These are phyloP conservation scores for Excoecaria cochinchinensis DNA, from an alignment of 345 rosid genomes.

Conservation along the genomic window DNA sequence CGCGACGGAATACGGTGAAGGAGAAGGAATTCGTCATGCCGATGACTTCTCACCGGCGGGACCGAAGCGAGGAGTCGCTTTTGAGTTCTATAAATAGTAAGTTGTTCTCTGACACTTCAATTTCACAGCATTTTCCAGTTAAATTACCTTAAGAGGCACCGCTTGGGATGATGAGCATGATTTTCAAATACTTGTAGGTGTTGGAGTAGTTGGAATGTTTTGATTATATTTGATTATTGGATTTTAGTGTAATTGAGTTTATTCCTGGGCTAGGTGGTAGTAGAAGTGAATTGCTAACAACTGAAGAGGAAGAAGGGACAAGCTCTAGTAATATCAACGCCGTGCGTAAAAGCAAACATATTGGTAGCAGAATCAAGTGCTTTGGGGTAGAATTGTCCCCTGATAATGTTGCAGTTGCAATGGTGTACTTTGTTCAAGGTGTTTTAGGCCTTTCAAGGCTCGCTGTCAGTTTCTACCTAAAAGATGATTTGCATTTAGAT, in stretches of 20 bases:
- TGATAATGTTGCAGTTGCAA: conserved; percentile 86
- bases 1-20: conserved; percentile 5
- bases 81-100: conserved; percentile 48
- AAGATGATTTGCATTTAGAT: conserved; percentile 94
- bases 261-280: conserved; percentile 40
- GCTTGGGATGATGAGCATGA: not conserved
- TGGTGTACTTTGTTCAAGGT: conserved; percentile 99
- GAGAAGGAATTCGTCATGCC: conserved; percentile 19
- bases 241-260: conserved; percentile 7
- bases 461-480: conserved; percentile 87
- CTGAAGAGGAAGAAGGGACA: conserved; percentile 43
- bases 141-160: too few relatives aligned
- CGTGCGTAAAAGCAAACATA: conserved; percentile 38
- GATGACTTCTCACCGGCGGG: conserved; percentile 43
- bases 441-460: conserved; percentile 92
- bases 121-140: not conserved
- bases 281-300: conserved; percentile 47
- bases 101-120: not conserved
- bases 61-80: conserved; percentile 41
- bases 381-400: conserved; percentile 88
- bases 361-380: conserved; percentile 34
- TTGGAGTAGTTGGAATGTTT: not conserved
- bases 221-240: not conserved
- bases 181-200: not conserved
- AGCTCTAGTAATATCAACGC: conserved; percentile 28